phyloP scores from a whole-genome alignment of 2,329 filamentous ascomycete genomes.

The Arthrobotrys pseudoclavata region DNA sequence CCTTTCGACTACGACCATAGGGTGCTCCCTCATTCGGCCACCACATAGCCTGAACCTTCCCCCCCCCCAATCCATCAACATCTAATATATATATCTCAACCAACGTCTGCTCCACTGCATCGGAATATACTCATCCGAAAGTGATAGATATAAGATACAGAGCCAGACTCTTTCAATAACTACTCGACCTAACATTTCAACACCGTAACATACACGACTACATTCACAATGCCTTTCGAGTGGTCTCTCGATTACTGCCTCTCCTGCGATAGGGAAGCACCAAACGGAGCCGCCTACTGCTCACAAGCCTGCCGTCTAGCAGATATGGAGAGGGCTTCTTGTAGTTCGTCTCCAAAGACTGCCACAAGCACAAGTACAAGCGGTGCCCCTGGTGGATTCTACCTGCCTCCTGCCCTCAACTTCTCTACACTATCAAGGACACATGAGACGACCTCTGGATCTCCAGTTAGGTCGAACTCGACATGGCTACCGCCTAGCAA shows the following conservation, averaged over 20 bases:
- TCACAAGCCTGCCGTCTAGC: conserved; percentile 82
- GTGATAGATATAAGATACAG: conserved; percentile 28
- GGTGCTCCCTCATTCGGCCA: conserved; percentile 43
- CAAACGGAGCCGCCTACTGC: conserved; percentile 59
- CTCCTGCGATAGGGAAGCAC: conserved; percentile 76
- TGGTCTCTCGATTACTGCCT: conserved; percentile 96
- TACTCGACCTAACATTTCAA: conserved; percentile 9
- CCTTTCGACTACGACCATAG: conserved; percentile 38
- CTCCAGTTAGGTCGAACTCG: conserved; percentile 64
- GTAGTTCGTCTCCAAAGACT: conserved; percentile 70
- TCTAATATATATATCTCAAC: conserved; percentile 15
- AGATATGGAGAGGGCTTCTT: conserved; percentile 81
- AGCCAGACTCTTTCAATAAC: neutral
- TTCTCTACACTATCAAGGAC: conserved; percentile 67
- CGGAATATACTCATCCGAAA: neutral
- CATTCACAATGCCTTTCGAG: conserved; percentile 57
- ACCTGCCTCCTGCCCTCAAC: conserved; percentile 81
- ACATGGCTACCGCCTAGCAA: conserved; percentile 67
- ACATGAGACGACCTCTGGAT: conserved; percentile 70
- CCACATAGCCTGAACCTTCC: conserved; percentile 50
- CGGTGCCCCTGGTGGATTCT: conserved; percentile 69
- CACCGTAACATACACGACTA: conserved; percentile 6
- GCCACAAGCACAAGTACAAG: conserved; percentile 69
- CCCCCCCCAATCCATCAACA: conserved; percentile 34
- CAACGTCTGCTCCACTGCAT: conserved; percentile 2